Evolutionary conservation across 148 eudicot species (phyloP), one percentile per base, ranked within the genome.

Genomic region (Fagopyrum esculentum): DNA sequence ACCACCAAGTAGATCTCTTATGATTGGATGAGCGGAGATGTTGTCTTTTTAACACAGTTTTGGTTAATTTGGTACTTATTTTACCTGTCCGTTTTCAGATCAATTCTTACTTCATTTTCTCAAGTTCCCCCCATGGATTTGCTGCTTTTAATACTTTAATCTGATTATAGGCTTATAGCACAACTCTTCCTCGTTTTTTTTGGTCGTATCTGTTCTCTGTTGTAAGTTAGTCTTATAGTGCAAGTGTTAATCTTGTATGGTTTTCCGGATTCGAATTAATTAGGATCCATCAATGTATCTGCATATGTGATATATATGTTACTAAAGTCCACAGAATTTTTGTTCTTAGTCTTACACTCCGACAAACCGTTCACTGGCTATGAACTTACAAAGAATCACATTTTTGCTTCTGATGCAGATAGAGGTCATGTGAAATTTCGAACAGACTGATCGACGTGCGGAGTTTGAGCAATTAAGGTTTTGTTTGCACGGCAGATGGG

Each of bases 391-490:
- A 40, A 66, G 40, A 5, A 30, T 66, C 11, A 66, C 71, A 66
- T 66, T 66, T 46, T 66, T 75, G 12, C 45, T 64, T 15, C 30
- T 73, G 54, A 72, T 88, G 83, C 89, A 66, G 71, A 92, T 91
- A 73, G 80, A 76, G 79, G 90, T 82, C 85, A 93, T 93, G 97
- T 93, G 74, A 85, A 74, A 54, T 78, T 50, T 75, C 56, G 77
- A 77, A 72, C 75, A 50, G 75, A 60, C 80, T 78, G 59, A 75
- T 59, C 79, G 72, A 13, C 26, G 73, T 51, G 76, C 50, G 76
- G 9, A 74, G 66, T 76, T 84, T 71, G 76, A 76, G 35, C 68
- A 73, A 50, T 71, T 78, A 61, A 68, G 30, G 30, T 80, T 49
- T 77, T 66, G 68, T 72, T 81, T 59, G 78, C 78, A 64, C 83